Percentiles rank a stretch among this genome's conserved stretches.
These are phyloP conservation scores for Uncinocarpus reesii DNA, from an alignment of 2,329 filamentous ascomycete genomes.

Conservation along the genomic window DNA sequence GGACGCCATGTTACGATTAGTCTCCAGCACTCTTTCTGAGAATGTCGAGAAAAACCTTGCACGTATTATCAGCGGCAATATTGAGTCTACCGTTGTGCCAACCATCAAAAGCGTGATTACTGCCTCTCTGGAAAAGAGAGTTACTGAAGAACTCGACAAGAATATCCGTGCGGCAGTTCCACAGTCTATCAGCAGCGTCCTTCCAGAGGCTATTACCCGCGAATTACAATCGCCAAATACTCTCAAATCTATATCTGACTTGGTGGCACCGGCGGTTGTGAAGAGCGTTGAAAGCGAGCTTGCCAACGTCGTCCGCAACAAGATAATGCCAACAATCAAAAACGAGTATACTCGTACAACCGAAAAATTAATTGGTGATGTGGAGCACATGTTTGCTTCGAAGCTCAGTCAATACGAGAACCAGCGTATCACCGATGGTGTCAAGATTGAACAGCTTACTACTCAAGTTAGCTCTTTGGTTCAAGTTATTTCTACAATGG, in stretches of 20 bases:
- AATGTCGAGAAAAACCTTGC: slow-evolving; percentile 67
- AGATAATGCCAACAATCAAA: slow-evolving; percentile 57
- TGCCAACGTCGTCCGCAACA: slow-evolving; percentile 48
- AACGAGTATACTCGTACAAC: slow-evolving; percentile 55
- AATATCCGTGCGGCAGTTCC: slow-evolving; percentile 57
- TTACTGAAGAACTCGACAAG: slow-evolving; percentile 57
- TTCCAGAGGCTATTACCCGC: slow-evolving; percentile 58
- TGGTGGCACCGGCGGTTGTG: slow-evolving; percentile 56
- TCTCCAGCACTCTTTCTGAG: slow-evolving; percentile 58
- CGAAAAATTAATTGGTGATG: slow-evolving; percentile 56
- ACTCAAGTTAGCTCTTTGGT: slow-evolving; percentile 45
- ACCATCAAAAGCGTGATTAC: slow-evolving; percentile 58
- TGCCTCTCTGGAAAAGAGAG: slow-evolving; percentile 59
- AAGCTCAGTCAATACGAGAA: slow-evolving; percentile 44
- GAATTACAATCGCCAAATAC: slow-evolving; percentile 66
- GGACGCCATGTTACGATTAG: slow-evolving; percentile 56
- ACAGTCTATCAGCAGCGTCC: slow-evolving; percentile 58
- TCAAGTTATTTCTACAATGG: slow-evolving; percentile 41
- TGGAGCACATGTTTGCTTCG: slow-evolving; percentile 51
- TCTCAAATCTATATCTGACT: slow-evolving; percentile 60
- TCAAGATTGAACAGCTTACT: slow-evolving; percentile 53
- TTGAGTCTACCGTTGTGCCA: slow-evolving; percentile 66
- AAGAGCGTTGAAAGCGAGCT: slow-evolving; percentile 62
- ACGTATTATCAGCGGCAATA: slow-evolving; percentile 64
- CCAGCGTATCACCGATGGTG: slow-evolving; percentile 44